phyloP scores from a whole-genome alignment of 495 filamentous ascomycete genomes.

The Melanomma pulvis-pyrius region DNA sequence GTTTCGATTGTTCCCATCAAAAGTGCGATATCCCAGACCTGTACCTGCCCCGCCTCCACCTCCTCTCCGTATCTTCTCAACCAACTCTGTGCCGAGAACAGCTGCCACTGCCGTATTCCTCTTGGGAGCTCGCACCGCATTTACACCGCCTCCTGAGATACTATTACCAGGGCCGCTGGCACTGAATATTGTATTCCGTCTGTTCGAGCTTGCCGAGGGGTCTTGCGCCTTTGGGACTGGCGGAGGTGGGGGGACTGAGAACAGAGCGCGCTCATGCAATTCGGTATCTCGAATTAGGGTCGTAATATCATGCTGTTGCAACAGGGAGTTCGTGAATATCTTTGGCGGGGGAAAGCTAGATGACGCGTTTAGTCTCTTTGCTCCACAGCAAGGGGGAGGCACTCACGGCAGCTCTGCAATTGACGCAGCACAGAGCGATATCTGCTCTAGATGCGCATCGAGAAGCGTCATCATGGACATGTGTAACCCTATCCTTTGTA shows the following conservation, averaged over 20 bases:
- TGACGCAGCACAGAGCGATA: constrained; percentile 75
- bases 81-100: constrained; percentile 83
- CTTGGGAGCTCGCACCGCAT: constrained; percentile 59
- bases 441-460: constrained; percentile 86
- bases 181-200: constrained; percentile 54
- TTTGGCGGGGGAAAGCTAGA: constrained; percentile 80
- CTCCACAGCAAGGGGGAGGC: neutral
- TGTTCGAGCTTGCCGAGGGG: constrained; percentile 50
- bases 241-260: constrained; percentile 77
- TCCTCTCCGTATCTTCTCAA: constrained; percentile 73
- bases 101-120: constrained; percentile 86
- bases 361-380: constrained; percentile 2
- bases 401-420: constrained; percentile 83
- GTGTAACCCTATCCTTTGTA: neutral
- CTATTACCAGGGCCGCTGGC: constrained; percentile 44
- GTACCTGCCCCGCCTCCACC: constrained; percentile 50
- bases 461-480: constrained; percentile 65
- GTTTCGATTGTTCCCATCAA: constrained; percentile 50
- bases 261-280: constrained; percentile 90
- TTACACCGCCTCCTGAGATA: constrained; percentile 56
- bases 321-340: constrained; percentile 92
- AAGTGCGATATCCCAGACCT: constrained; percentile 40
- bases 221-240: constrained; percentile 46
- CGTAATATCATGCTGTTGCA: constrained; percentile 88
- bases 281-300: constrained; percentile 94